Evolutionary conservation across 2,329 filamentous ascomycete species (phyloP).

Genomic region (Fusarium dlaminii): DNA sequence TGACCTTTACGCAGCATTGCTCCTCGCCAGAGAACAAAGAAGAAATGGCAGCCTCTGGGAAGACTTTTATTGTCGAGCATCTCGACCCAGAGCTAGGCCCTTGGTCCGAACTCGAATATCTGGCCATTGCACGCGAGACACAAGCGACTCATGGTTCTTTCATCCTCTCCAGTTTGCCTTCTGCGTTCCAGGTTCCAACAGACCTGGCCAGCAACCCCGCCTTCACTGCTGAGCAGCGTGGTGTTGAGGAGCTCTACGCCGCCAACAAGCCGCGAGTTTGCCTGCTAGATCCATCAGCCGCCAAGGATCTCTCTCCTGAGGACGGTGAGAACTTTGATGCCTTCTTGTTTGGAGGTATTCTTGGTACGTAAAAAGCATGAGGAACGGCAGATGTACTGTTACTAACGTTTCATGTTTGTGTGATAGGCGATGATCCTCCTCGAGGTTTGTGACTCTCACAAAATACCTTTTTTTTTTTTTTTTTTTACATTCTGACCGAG

Average conservation of each 20-base stretch:
- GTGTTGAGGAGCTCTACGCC: conserved; percentile 85
- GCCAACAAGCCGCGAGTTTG: conserved; percentile 80
- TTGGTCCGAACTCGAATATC: conserved; percentile 95
- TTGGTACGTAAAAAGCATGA: conserved; percentile 67
- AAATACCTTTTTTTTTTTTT: conserved; percentile 1
- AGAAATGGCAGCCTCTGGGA: conserved; percentile 55
- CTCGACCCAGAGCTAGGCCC: conserved; percentile 92
- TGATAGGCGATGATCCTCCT: conserved; percentile 87
- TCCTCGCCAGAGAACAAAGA: conserved; percentile 28
- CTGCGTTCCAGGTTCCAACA: conserved; percentile 71
- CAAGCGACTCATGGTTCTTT: conserved; percentile 73
- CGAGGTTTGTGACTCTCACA: conserved; percentile 68
- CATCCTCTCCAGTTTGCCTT: conserved; percentile 82
- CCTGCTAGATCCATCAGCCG: conserved; percentile 86
- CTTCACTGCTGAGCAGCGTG: conserved; percentile 76
- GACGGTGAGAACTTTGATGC: conserved; percentile 87
- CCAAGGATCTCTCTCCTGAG: conserved; percentile 81
- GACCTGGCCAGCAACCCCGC: conserved; percentile 64
- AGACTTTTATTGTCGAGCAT: conserved; percentile 95
- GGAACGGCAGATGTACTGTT: neutral
- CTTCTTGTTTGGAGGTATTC: conserved; percentile 94
- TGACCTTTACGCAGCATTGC: conserved; percentile 1
- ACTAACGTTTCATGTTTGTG: conserved; percentile 28
- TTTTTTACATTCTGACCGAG: conserved; percentile 17
- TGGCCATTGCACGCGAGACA: conserved; percentile 85